A percentile compares a stretch with the other conserved stretches of the same genome.
These are phyloP conservation scores for Cenchrus purpureus DNA, from an alignment of 176 grass and related monocot genomes.

Conservation along the genomic window DNA sequence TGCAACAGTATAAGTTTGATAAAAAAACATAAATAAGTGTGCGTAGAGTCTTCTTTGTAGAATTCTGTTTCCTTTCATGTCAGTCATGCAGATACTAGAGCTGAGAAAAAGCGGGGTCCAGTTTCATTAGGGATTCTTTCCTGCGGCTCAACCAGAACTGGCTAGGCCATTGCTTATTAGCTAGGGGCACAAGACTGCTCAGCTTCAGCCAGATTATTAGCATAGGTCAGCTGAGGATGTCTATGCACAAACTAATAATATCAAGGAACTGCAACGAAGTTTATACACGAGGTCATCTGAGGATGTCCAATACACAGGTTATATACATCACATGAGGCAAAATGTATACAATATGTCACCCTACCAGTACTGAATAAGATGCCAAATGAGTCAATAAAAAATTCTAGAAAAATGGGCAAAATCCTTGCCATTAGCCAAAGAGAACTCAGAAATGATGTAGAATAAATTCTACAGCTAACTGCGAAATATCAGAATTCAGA, in stretches of 20 bases:
- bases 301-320: neutral
- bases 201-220: neutral
- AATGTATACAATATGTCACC: neutral
- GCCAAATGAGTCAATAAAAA: neutral
- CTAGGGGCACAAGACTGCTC: neutral
- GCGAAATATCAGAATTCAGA: neutral
- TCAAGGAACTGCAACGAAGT: neutral
- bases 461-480: neutral
- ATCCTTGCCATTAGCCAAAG: neutral
- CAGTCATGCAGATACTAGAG: neutral
- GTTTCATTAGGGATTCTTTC: neutral
- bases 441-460: neutral
- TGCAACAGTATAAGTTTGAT: neutral
- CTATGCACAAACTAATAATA: neutral
- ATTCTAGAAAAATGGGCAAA: neutral
- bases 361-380: neutral
- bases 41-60: neutral
- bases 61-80: slow-evolving; percentile 1
- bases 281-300: neutral
- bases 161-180: neutral
- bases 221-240: neutral
- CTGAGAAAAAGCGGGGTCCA: neutral
- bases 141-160: neutral
- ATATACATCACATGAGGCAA: neutral
- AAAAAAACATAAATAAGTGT: neutral